Percentiles rank a stretch among this genome's conserved stretches.
Conservation (phyloP, 2,329 filamentous ascomycete species). For the Fonsecaea nubica region DNA sequence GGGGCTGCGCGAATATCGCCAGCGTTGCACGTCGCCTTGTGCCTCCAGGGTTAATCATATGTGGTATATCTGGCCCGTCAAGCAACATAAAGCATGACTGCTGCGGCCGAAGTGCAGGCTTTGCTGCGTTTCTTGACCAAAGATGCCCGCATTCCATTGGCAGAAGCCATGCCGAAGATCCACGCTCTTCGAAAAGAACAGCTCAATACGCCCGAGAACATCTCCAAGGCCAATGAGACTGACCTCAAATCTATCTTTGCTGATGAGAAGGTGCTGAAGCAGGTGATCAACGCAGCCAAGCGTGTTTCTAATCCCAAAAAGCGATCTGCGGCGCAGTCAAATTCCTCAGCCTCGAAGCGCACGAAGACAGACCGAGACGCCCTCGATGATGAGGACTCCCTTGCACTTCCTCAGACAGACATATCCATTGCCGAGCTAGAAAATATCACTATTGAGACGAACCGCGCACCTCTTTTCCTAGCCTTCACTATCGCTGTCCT, state of each 20-base stretch:
- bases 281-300: constrained; percentile 64
- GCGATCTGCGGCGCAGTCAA: constrained; percentile 49
- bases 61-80: not conserved
- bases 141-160: constrained; percentile 63
- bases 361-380: constrained; percentile 38
- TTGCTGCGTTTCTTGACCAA: constrained; percentile 65
- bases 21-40: constrained; percentile 2
- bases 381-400: constrained; percentile 45
- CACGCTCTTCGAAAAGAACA: constrained; percentile 60
- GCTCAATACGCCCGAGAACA: constrained; percentile 51
- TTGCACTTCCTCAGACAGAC: constrained; percentile 45
- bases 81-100: constrained; percentile 17
- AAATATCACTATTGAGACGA: constrained; percentile 69
- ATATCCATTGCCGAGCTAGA: constrained; percentile 58
- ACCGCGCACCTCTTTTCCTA: constrained; percentile 80
- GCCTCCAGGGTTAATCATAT: not conserved
- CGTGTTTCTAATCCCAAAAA: constrained; percentile 60
- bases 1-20: not conserved
- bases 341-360: constrained; percentile 41
- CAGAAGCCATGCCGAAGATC: constrained; percentile 61
- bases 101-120: constrained; percentile 49
- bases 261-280: constrained; percentile 63
- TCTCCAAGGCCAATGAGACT: constrained; percentile 57
- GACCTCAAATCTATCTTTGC: constrained; percentile 52
- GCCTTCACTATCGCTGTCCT: constrained; percentile 78